Conservation (phyloP, 768 basidiomycete genomes). For the Lactifluus pinguis region DNA sequence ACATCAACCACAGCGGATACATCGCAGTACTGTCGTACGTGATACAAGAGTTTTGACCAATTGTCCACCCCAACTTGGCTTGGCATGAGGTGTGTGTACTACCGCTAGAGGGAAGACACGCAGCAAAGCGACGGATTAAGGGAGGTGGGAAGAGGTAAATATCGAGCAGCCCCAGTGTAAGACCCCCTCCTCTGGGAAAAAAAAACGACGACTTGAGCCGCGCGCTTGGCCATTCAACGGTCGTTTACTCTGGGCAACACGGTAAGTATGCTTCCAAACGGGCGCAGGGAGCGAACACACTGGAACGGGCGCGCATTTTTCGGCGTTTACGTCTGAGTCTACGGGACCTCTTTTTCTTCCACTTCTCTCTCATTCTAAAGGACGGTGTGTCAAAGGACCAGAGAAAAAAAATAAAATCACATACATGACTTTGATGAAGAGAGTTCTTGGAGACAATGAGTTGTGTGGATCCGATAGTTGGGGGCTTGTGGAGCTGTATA, state of each 20-base stretch:
- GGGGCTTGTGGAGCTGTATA: slow-evolving; percentile 30
- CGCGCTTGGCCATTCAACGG: slow-evolving; percentile 9
- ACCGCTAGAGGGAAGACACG: slow-evolving; percentile 3
- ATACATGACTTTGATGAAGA: slow-evolving; percentile 18
- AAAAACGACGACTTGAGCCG: slow-evolving; percentile 4
- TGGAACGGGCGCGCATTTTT: slow-evolving; percentile 95
- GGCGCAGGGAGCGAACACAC: slow-evolving; percentile 39
- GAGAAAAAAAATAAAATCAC: slow-evolving; percentile 1
- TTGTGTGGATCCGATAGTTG: slow-evolving; percentile 11
- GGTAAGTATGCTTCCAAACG: neutral
- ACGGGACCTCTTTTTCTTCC: slow-evolving; percentile 93
- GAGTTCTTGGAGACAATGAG: slow-evolving; percentile 5
- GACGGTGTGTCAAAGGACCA: neutral
- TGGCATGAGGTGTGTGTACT: slow-evolving; percentile 14
- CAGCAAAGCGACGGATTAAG: slow-evolving; percentile 7
- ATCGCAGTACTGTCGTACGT: slow-evolving; percentile 5
- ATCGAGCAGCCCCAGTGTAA: neutral
- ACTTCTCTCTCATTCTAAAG: slow-evolving; percentile 88
- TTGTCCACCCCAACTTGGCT: slow-evolving; percentile 16
- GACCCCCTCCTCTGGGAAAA: neutral
- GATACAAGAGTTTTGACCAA: slow-evolving; percentile 18
- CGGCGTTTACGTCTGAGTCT: slow-evolving; percentile 90
- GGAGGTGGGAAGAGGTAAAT: neutral
- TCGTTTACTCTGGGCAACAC: slow-evolving; percentile 28
- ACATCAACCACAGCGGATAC: slow-evolving; percentile 6